phyloP scores from a whole-genome alignment of 139 green algal species.

The Yamagishiella unicocca region DNA sequence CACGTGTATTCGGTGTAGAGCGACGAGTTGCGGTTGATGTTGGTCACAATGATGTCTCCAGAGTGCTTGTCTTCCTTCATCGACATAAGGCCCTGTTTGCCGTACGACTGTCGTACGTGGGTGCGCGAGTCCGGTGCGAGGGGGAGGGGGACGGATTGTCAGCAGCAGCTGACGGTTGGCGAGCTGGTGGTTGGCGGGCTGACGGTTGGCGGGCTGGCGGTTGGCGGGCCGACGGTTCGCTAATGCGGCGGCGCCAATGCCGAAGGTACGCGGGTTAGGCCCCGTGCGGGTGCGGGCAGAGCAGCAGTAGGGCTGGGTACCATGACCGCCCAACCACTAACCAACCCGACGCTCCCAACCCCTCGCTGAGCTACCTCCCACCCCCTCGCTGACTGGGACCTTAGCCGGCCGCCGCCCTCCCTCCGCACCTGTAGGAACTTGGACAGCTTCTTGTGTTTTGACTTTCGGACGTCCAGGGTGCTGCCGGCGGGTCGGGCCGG shows the following conservation, averaged over 20 bases:
- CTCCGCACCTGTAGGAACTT: conserved; percentile 57
- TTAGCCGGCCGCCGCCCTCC: neutral
- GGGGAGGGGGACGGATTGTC: neutral
- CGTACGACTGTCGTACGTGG: conserved; percentile 16
- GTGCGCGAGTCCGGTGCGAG: neutral
- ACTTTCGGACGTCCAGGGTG: conserved; percentile 70
- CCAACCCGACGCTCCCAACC: too few relatives aligned
- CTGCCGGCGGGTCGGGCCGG: conserved; percentile 23
- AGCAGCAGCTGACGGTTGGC: neutral
- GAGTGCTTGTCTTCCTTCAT: conserved; percentile 69
- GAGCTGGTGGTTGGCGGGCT: too few relatives aligned
- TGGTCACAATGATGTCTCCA: conserved; percentile 62
- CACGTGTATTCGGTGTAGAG: conserved; percentile 54
- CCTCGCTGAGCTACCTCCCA: too few relatives aligned
- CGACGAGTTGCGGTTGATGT: conserved; percentile 58
- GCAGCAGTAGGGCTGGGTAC: too few relatives aligned
- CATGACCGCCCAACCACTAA: too few relatives aligned
- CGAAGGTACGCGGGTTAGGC: too few relatives aligned
- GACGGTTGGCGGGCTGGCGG: too few relatives aligned
- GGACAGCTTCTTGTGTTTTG: conserved; percentile 76
- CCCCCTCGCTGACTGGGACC: too few relatives aligned
- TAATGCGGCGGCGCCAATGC: too few relatives aligned
- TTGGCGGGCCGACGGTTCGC: too few relatives aligned
- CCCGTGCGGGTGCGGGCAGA: too few relatives aligned
- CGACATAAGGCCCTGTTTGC: conserved; percentile 56